These are phyloP conservation scores for Pseudogymnoascus sp. DNA, from an alignment of 2,329 filamentous ascomycete species.

Conservation along the genomic window DNA sequence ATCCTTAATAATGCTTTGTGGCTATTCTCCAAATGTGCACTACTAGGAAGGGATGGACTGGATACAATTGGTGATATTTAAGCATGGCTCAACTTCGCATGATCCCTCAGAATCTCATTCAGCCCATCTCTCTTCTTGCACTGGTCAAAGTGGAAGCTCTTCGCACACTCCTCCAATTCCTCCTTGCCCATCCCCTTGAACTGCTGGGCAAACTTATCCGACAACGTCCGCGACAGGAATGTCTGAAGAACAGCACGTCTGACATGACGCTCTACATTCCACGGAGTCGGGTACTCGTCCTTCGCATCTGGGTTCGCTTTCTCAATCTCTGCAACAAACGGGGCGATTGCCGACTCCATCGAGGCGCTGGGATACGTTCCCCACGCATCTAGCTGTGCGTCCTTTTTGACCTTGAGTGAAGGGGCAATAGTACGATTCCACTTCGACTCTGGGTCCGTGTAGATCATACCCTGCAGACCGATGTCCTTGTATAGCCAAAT, in stretches of 20 bases:
- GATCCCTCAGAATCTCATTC: constrained; percentile 30
- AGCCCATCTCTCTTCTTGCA: constrained; percentile 42
- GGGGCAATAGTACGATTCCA: constrained; percentile 43
- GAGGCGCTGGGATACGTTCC: constrained; percentile 30
- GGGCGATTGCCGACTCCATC: constrained; percentile 28
- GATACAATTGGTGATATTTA: not conserved
- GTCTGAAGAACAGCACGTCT: constrained; percentile 13
- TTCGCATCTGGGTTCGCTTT: constrained; percentile 19
- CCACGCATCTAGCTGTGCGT: constrained; percentile 46
- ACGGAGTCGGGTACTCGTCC: constrained; percentile 21
- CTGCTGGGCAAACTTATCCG: constrained; percentile 42
- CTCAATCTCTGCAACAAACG: constrained; percentile 22
- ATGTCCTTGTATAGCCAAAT: constrained; percentile 55
- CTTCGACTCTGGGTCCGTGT: constrained; percentile 35
- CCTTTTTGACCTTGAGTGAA: constrained; percentile 47
- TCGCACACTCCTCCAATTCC: constrained; percentile 38
- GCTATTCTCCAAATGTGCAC: not conserved
- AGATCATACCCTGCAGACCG: constrained; percentile 47
- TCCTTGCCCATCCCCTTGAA: constrained; percentile 41
- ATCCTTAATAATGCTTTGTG: not conserved
- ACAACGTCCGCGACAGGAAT: constrained; percentile 12
- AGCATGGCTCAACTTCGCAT: constrained; percentile 9
- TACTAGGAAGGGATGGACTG: not conserved
- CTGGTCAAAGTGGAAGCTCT: constrained; percentile 45
- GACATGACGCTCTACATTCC: constrained; percentile 21